phyloP scores from a whole-genome alignment of 176 grass and related monocot species.

The Tillandsia leiboldiana region DNA sequence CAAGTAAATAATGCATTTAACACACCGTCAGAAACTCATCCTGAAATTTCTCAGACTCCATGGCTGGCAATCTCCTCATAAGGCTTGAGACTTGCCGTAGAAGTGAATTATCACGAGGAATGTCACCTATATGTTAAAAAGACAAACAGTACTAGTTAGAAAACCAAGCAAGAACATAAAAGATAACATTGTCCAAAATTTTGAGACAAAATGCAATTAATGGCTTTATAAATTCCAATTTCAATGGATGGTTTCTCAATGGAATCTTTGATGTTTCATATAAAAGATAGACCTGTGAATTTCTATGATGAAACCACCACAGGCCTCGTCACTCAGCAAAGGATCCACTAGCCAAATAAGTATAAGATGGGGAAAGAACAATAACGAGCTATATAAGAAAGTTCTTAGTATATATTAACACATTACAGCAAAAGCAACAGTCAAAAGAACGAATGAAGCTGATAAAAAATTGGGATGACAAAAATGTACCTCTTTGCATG shows the following conservation, averaged over 20 bases:
- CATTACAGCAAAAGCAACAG: neutral
- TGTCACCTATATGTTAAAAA: conserved; percentile 45
- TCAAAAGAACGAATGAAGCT: neutral
- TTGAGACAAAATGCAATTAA: neutral
- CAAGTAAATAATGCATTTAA: conserved; percentile 7
- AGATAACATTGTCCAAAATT: neutral
- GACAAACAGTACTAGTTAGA: neutral
- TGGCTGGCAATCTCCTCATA: conserved; percentile 82
- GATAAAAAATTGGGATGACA: conserved; percentile 1
- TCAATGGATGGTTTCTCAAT: too few species aligned
- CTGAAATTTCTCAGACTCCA: conserved; percentile 95
- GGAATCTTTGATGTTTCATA: too few species aligned
- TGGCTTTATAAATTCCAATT: too few species aligned
- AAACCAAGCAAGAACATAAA: conserved; percentile 7
- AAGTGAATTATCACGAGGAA: conserved; percentile 74
- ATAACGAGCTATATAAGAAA: too few species aligned
- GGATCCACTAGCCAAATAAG: too few species aligned
- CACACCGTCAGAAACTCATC: conserved; percentile 88
- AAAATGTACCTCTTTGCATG: conserved; percentile 69
- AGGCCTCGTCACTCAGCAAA: too few species aligned
- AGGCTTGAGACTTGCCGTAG: conserved; percentile 97
- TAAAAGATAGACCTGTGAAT: too few species aligned
- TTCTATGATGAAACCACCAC: too few species aligned
- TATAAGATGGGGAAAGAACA: too few species aligned
- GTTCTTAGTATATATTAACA: too few species aligned